Evolutionary conservation across 2,329 filamentous ascomycete genomes (phyloP), one percentile per base, ranked within the genome.

Genomic region (Fusarium heterosporum): DNA sequence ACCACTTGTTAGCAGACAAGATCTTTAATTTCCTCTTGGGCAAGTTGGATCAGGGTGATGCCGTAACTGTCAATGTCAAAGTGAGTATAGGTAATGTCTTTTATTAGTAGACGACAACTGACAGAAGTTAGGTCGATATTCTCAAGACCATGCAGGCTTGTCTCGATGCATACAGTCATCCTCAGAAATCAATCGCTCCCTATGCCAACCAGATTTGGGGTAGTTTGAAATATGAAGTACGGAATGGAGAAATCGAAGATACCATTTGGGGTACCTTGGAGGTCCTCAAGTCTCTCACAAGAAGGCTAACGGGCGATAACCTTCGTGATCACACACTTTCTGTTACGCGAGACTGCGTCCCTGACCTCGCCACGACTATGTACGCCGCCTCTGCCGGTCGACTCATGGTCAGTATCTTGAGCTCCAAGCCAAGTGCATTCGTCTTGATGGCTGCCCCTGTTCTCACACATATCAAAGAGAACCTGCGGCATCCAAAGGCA

Each of bases 221-320:
- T 29, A 85, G 85, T n/a, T 81, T 89, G 45, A 89, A 88, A 71
- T 88, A 87, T 61, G 86, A 89, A 65, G 86, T 88, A 13, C 83
- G 86, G 32, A 87, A 88, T 53, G 86, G 86, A 13, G 86, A 89
- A 60, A 80, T 86, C 10, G 82, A 84, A 60, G 86, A 88, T 62
- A 82, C 82, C 1, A 84, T 88, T 14, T 83, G 86, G 71, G 82
- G 82, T 4, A 87, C 86, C 1, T 75, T 88, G 16, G 82, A 83
- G 43, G 84, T 86, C 5, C 80, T 89, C 51, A 81, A 82, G 32
- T 78, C 83, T 11, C 78, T 87, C 4, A 78, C 84, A 0, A 78
- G 75, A 10, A 78, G 79, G 45, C 77, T 88, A 4, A 78, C 80
- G 11, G 81, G 77, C 5, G 78, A 80, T 4, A 74, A 80, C 48